phyloP scores from a whole-genome alignment of 2,329 filamentous ascomycete genomes.

The Fusarium marasasianum region DNA sequence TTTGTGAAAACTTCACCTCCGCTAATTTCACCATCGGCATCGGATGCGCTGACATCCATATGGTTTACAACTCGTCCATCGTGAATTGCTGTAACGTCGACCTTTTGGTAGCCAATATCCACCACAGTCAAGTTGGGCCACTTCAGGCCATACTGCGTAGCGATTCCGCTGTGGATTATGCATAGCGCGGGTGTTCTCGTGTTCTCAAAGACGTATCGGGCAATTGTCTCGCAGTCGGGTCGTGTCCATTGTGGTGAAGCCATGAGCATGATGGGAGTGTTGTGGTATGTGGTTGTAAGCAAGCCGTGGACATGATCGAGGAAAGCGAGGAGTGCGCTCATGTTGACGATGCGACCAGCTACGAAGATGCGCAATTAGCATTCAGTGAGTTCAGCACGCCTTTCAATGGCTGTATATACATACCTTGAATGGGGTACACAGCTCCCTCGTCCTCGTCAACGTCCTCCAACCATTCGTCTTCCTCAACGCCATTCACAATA shows the following conservation, averaged over 20 bases:
- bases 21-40: conserved; percentile 62
- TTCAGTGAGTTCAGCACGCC: not conserved
- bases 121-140: conserved; percentile 83
- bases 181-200: conserved; percentile 94
- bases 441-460: conserved; percentile 88
- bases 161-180: conserved; percentile 87
- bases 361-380: conserved; percentile 42
- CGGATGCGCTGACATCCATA: conserved; percentile 69
- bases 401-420: conserved; percentile 54
- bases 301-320: conserved; percentile 91
- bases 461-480: conserved; percentile 87
- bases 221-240: conserved; percentile 85
- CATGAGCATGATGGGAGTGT: conserved; percentile 92
- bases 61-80: conserved; percentile 80
- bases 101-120: conserved; percentile 91
- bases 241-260: conserved; percentile 90
- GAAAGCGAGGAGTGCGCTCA: conserved; percentile 92
- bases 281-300: conserved; percentile 92
- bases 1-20: conserved; percentile 90
- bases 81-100: conserved; percentile 88
- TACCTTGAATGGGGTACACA: conserved; percentile 81
- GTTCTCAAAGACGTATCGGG: conserved; percentile 96
- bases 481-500: conserved; percentile 57
- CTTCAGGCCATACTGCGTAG: conserved; percentile 84
- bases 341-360: conserved; percentile 86